Percentiles rank a stretch among this genome's conserved stretches.
phyloP scores from a whole-genome alignment of 2,329 filamentous ascomycete genomes.

The Fusarium subtropicale region DNA sequence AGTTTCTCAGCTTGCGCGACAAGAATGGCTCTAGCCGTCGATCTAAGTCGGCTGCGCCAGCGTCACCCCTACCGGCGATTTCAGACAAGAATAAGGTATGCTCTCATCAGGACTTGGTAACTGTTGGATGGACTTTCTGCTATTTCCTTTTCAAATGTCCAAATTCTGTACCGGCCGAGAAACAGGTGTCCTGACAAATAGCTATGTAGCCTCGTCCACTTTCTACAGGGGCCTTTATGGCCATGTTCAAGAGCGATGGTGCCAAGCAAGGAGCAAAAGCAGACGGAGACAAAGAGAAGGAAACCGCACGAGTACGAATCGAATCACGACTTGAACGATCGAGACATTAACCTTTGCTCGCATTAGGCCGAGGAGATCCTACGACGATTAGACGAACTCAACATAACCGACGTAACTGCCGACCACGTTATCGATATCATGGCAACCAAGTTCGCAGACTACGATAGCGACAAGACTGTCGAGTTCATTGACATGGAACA shows the following conservation, averaged over 20 bases:
- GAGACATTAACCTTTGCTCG: conserved; percentile 28
- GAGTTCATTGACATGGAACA: conserved; percentile 82
- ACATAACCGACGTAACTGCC: conserved; percentile 60
- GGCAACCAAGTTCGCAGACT: conserved; percentile 72
- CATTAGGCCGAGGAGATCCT: conserved; percentile 57
- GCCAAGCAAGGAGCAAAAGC: conserved; percentile 59
- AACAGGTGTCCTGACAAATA: conserved; percentile 20
- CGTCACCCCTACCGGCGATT: conserved; percentile 57
- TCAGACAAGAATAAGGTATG: conserved; percentile 60
- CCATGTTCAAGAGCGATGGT: conserved; percentile 72
- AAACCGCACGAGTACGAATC: conserved; percentile 53
- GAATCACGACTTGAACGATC: conserved; percentile 1
- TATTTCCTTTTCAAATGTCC: not conserved
- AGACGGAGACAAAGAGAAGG: conserved; percentile 63
- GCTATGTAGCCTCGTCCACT: conserved; percentile 61
- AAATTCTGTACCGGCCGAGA: not conserved
- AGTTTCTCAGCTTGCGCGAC: conserved; percentile 78
- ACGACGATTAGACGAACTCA: conserved; percentile 56
- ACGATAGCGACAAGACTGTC: conserved; percentile 79
- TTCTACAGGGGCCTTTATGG: conserved; percentile 69
- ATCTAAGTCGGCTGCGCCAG: conserved; percentile 66
- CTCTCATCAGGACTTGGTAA: conserved; percentile 11
- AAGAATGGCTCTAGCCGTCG: conserved; percentile 67
- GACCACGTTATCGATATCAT: conserved; percentile 69
- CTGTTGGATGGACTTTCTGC: not conserved